Base-by-base conservation (phyloP, 2,329 filamentous ascomycete genomes). In the Aspergillus sp. region DNA sequence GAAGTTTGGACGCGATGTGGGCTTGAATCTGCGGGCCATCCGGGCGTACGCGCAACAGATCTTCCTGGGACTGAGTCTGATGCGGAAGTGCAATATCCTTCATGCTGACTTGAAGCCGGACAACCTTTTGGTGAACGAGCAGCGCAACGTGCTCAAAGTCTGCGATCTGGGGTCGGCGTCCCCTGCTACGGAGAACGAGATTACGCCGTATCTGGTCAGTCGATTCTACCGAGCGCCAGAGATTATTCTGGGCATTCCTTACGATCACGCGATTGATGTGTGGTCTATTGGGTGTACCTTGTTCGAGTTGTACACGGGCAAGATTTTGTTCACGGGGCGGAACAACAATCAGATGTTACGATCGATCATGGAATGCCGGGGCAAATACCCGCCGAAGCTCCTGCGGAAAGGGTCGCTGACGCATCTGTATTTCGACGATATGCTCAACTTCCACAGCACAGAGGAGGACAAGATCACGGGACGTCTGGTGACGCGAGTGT, bases 341-440 rank as follows among this genome's bases (percentile, higher is more conserved):
- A 94, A 90, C 75, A 99, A 99, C 77, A 99, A 99, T 68, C 91
- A 96, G 75, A 99, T 99, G 94, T 83, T 99, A 54, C 89, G 90
- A 58, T 87, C 88, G 17, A 96, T 99, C 63, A 95, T 96, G 86
- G 93, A 99, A 69, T 91, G 93, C 63, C 86, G 95, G 45, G 94
- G 94, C 65, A 95, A 92, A 72, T 86, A 96, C 57, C 92, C 90
- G 26, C 85, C 88, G 44, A 96, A 96, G 72, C 79, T 96, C 56
- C 86, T 96, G 65, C 90, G 90, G 63, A 87, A 88, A 48, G 90
- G 92, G 2, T 81, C 90, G 58, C 81, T 95, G 55, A 84, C 87
- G 13, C 80, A 82, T 40, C 77, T 86, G 65, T 89, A 96, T 72
- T 96, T 96, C 70, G 89, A 95, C 67, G 88, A 91, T 51, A 79